Evolutionary conservation across 2,329 filamentous ascomycete species (phyloP), one percentile per base, ranked within the genome.

Genomic region (Botrytis porri): DNA sequence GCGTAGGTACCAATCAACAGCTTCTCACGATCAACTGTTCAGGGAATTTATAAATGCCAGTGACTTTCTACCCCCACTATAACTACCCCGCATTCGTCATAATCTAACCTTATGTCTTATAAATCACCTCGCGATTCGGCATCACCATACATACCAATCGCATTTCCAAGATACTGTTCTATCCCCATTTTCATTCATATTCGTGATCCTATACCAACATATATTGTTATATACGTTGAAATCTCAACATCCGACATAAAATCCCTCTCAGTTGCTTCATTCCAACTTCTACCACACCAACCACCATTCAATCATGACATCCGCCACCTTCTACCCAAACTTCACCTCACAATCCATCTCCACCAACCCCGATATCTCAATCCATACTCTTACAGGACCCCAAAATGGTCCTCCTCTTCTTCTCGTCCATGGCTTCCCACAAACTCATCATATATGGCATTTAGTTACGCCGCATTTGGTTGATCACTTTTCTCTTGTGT

Each of bases 401-500:
- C n/a, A 35, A 12, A 60, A 22, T 12, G 73, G 80, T 0, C 84
- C 83, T 0, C 82, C 85, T 0, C 81, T 88, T 10, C 80, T 84
- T 22, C 80, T 88, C 12, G 79, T 88, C 10, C 86, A 88, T 71
- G 86, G 86, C 51, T 88, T 85, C 75, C 86, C 86, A 0, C 85
- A 88, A 77, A 87, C 82, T 7, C 81, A 83, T 29, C 84, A 85
- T 74, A 87, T 87, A 29, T 88, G 86, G 86, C 85, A 88, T 77
- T 78, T 79, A 9, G 79, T 88, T 1, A 81, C 83, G 0, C 82
- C 82, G 0, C 77, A 80, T 35, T 81, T 88, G 1, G 76, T 79
- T 0, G 76, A 78, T 20, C 76, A 76, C 3, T 87, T 83, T 80
- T 84, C 81, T 0, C 75, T 87, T 6, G 77, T 88, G 4, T 77